Percentiles rank a stretch among this genome's conserved stretches.
Evolutionary conservation across 371 early-diverging fungal genomes (phyloP).

Genomic region (Massospora cicadina): DNA sequence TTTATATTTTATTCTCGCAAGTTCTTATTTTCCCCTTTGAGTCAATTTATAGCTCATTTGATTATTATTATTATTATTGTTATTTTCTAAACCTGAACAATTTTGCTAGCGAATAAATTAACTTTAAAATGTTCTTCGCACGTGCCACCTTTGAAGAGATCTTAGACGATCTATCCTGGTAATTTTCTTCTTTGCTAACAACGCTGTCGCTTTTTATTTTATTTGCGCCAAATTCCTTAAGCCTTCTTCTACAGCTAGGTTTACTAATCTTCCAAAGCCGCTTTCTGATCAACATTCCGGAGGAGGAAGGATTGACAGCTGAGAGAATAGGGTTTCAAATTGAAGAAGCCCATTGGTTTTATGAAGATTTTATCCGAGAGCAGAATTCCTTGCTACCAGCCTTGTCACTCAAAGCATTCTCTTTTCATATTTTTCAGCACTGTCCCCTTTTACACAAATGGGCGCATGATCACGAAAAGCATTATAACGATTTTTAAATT

Average conservation of each 20-base stretch:
- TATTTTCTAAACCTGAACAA: no score
- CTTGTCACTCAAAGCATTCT: constrained; percentile 65
- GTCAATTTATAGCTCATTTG: no score
- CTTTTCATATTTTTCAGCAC: constrained; percentile 53
- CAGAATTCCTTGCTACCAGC: constrained; percentile 56
- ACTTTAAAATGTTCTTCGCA: background rate
- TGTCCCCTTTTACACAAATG: constrained; percentile 76
- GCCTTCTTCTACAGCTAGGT: background rate
- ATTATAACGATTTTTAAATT: constrained; percentile 85
- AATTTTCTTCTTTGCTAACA: background rate
- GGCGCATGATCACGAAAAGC: constrained; percentile 69
- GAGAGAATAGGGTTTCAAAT: constrained; percentile 97
- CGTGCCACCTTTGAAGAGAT: background rate
- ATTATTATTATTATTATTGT: no score
- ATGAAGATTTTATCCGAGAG: constrained; percentile 92
- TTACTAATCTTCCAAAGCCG: constrained; percentile 38
- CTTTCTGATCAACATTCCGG: constrained; percentile 94
- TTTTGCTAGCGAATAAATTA: no score
- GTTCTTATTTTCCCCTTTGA: no score
- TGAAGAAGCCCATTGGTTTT: constrained; percentile 99
- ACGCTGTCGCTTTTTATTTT: background rate
- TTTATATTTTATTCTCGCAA: no score
- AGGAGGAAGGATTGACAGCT: constrained; percentile 69
- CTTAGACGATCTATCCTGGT: background rate
- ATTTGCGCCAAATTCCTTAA: background rate